These are phyloP conservation scores for Trichoderma semiorbis DNA, from an alignment of 2,329 filamentous ascomycete genomes.

Conservation along the genomic window DNA sequence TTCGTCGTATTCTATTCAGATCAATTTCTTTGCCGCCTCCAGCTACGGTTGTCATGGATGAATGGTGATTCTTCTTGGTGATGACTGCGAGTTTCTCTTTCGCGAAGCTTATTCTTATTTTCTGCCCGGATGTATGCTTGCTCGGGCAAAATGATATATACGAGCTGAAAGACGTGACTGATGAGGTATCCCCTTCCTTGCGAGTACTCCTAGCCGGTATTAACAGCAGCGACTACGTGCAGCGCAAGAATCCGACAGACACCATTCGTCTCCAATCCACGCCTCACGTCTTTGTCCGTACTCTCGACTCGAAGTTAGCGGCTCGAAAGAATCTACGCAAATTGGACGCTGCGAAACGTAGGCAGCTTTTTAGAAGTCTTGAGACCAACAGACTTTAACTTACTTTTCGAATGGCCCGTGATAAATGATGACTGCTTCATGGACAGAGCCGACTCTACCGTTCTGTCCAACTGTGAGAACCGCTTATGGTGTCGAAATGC, in stretches of 20 bases:
- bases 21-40: not conserved
- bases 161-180: not conserved
- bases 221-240: not conserved
- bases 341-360: not conserved
- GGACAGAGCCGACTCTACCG: not conserved
- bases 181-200: not conserved
- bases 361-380: not conserved
- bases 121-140: fast-evolving
- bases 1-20: not conserved
- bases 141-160: fast-evolving
- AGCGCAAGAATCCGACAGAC: not conserved
- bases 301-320: not conserved
- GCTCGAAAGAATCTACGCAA: not conserved
- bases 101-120: not conserved
- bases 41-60: not conserved
- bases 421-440: not conserved
- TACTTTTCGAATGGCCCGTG: not conserved
- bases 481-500: not conserved
- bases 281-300: not conserved
- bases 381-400: not conserved
- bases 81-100: no score
- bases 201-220: fast-evolving
- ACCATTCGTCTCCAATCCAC: not conserved
- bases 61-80: not conserved
- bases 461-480: not conserved